Evolutionary conservation across 345 rosid species (phyloP).

Genomic region (Physaria fendleri): DNA sequence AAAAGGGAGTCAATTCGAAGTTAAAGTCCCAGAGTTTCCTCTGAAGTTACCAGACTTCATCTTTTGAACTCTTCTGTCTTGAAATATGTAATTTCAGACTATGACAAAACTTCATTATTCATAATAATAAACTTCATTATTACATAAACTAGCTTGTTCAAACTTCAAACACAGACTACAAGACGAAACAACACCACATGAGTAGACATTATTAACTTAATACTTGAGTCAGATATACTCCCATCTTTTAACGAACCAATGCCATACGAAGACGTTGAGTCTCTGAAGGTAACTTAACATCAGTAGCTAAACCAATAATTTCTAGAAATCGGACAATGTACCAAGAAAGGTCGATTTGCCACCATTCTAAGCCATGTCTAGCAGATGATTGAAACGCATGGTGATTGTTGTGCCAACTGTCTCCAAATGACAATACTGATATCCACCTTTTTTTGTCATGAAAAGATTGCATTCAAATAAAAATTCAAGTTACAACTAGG

Average conservation of each 20-base stretch:
- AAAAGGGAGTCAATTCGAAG: slow-evolving; percentile 56
- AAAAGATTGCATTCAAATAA: no score
- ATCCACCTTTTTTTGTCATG: slow-evolving; percentile 25
- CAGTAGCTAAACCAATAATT: slow-evolving; percentile 30
- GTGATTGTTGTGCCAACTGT: slow-evolving; percentile 36
- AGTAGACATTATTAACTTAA: slow-evolving; percentile 12
- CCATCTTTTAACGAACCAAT: slow-evolving; percentile 14
- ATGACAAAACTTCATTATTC: no score
- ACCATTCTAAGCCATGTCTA: slow-evolving; percentile 34
- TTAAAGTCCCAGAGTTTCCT: slow-evolving; percentile 49
- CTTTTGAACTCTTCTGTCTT: slow-evolving; percentile 39
- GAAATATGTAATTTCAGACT: no score
- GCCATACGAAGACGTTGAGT: slow-evolving; percentile 31
- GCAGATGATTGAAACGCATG: slow-evolving; percentile 34
- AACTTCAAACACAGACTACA: slow-evolving; percentile 5
- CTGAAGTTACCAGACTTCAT: slow-evolving; percentile 60
- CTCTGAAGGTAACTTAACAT: slow-evolving; percentile 29
- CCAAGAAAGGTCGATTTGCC: slow-evolving; percentile 33
- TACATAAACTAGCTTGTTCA: slow-evolving; percentile 1
- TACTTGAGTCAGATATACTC: not conserved
- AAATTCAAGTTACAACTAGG: no score
- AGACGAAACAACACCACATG: not conserved
- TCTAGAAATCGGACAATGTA: slow-evolving; percentile 31
- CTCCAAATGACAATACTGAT: slow-evolving; percentile 31
- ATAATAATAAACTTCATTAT: no score